phyloP scores from a whole-genome alignment of 768 basidiomycete species.

The Amanita pallidorosea region DNA sequence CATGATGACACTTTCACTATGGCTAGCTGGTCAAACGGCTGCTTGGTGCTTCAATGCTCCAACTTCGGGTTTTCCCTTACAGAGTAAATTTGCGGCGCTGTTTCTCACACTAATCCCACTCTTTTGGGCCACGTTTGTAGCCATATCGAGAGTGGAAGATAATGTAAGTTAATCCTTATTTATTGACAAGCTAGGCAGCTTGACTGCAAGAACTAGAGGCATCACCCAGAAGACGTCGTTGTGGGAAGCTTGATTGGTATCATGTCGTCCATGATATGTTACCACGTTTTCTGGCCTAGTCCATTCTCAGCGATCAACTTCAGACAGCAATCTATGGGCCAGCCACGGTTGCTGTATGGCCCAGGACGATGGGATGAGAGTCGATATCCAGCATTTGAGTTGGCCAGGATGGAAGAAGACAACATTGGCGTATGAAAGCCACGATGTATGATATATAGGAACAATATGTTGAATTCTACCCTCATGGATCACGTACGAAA shows the following conservation, averaged over 20 bases:
- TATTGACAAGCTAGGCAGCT: neutral
- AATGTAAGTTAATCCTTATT: slow-evolving; percentile 33
- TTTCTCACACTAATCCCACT: slow-evolving; percentile 41
- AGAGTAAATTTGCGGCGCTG: slow-evolving; percentile 38
- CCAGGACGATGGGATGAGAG: slow-evolving; percentile 12
- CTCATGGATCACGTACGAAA: slow-evolving; percentile 39
- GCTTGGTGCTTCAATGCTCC: slow-evolving; percentile 41
- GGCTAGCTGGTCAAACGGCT: slow-evolving; percentile 53
- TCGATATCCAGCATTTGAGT: slow-evolving; percentile 27
- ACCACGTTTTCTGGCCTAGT: slow-evolving; percentile 56
- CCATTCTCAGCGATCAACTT: slow-evolving; percentile 39
- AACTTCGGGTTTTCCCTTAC: slow-evolving; percentile 20
- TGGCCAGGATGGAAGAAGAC: slow-evolving; percentile 32
- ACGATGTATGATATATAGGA: slow-evolving; percentile 9
- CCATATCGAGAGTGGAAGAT: slow-evolving; percentile 52
- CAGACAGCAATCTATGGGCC: slow-evolving; percentile 15
- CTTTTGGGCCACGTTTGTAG: slow-evolving; percentile 49
- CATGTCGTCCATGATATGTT: slow-evolving; percentile 35
- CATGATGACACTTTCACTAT: slow-evolving; percentile 53
- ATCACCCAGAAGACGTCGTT: slow-evolving; percentile 62
- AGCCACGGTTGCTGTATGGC: slow-evolving; percentile 34
- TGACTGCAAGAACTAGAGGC: slow-evolving; percentile 28
- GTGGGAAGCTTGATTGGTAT: slow-evolving; percentile 52
- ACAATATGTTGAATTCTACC: slow-evolving; percentile 12
- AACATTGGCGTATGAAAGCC: slow-evolving; percentile 23